Evolutionary conservation across 495 filamentous ascomycete species (phyloP), one percentile per base, ranked within the genome.

Genomic region (Aspergillus kassunensis): DNA sequence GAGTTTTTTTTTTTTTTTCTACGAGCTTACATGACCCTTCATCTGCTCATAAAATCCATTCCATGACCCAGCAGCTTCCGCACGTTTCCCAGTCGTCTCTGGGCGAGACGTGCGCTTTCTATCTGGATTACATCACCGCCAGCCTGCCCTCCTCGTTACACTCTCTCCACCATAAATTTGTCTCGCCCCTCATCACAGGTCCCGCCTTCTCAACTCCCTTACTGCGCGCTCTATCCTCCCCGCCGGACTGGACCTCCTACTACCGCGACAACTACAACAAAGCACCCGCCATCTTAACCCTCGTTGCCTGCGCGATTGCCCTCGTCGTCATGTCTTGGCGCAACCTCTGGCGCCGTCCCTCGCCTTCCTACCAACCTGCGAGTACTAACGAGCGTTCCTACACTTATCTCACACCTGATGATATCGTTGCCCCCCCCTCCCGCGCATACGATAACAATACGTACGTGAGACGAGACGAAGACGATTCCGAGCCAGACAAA

Each of bases 321-420:
- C 64, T 82, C 62, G 63, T 70, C 56, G 75, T 65, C 54, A 86
- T 88, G 85, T 80, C 76, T 52, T 82, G 85, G 69, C 80, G 80
- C 66, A 66, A 62, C 46, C 69, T 79, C 58, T 79, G 78, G 51
- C 73, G 70, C 51, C 65, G 82, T 42, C 63, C 81, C 46, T 80
- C 81, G 42, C 77, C 81, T 44, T 34, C 46, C 59, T 81, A 76
- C 69, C 39, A 41, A 4, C 21, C 41, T 7, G 24, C 41, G 41
- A 43, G 18, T 29, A 68, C 67, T 60, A 50, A 47, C 63, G 88
- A 91, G 44, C 80, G 78, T 10, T 87, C 92, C 61, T 95, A 84
- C 67, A 82, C 80, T 59, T 95, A 96, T 71, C 87, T 93, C 64
- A 86, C 84, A 9, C 80, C 82, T 8, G 83, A 84, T 45, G 86